Conservation (phyloP, 2,329 filamentous ascomycete species). For the Cercospora beticola region DNA sequence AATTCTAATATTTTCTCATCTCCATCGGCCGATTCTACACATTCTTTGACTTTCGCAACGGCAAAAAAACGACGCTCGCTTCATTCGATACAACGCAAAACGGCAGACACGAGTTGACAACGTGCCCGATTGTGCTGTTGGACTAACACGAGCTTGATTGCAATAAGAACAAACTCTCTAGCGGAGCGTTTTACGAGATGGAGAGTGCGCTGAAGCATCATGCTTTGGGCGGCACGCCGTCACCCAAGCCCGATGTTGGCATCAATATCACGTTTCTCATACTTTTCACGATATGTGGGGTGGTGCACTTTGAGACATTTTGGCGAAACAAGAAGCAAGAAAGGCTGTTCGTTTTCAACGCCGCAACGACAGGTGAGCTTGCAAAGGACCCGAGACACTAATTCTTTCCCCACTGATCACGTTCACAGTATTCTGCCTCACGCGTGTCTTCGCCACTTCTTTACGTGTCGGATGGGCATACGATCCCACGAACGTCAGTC, state of each 20-base stretch:
- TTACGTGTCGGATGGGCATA: constrained; percentile 59
- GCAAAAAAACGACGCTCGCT: constrained; percentile 3
- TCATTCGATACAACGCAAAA: not conserved
- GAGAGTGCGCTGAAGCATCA: constrained; percentile 38
- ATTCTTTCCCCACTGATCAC: not conserved
- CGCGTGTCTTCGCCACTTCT: constrained; percentile 48
- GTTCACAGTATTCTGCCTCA: constrained; percentile 52
- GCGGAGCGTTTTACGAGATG: not conserved
- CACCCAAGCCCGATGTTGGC: constrained; percentile 60
- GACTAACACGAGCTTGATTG: not conserved
- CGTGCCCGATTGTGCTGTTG: constrained; percentile 1
- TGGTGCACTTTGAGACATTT: constrained; percentile 59
- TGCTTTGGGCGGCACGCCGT: constrained; percentile 59
- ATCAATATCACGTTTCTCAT: constrained; percentile 63
- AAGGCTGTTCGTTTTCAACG: constrained; percentile 59
- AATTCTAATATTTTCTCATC: not conserved
- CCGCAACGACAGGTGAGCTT: constrained; percentile 49
- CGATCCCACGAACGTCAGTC: constrained; percentile 42
- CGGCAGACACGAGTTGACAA: constrained; percentile 1
- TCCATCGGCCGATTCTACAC: not conserved
- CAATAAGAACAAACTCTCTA: not conserved
- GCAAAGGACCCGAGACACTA: not conserved
- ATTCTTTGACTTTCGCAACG: constrained; percentile 12
- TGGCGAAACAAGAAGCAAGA: constrained; percentile 49
- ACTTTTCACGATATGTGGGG: constrained; percentile 57